Evolutionary conservation across 106 monocot species (phyloP), one percentile per base, ranked within the genome.

Genomic region (Hemerocallis citrina): DNA sequence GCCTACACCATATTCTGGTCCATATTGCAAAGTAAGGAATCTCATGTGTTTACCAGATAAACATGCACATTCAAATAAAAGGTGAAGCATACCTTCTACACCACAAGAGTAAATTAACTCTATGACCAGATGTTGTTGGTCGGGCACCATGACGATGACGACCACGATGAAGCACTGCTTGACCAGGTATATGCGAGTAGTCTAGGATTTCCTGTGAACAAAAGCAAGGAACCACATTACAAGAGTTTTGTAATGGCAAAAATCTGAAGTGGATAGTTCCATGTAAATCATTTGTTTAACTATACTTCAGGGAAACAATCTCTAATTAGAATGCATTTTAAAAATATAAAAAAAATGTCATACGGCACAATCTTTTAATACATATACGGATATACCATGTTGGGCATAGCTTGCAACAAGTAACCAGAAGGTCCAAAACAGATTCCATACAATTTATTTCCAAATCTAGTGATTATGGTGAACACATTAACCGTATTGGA

Each of bases 141-240:
- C 73, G 76, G 23, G 96, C 96, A 59, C 96, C 96, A 68, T 96
- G 96, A 33, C 96, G 69, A 64, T 96, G 90, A 16, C 96, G 96
- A 35, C 96, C 96, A 56, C 74, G 81, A 59, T 96, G 96, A 60
- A 96, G 79, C 29, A 96, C 61, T 58, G 96, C 91, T 82, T 82
- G 87, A 49, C 95, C 95, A 67, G 87, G 95, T 38, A 84, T 63
- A 58, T 96, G 95, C 33, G 63, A 63, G 72, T 91, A 91, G 23
- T 96, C 86, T 22, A 79, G 64, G 29, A 84, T 67, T 76, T 91
- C 95, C 95, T 96, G 76, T 13, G 38, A 54, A 68, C 14, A 24
- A 15, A 45, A 62, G 30, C 10, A 28, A 40, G 12, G 20, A 28
- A 8, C 34, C 1, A n/a, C n/a, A n/a, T n/a, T 12, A 42, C 23